A percentile compares a stretch with the other conserved stretches of the same genome.
phyloP scores from a whole-genome alignment of 768 basidiomycete genomes.

The Tubosaeta brunneosetosa region DNA sequence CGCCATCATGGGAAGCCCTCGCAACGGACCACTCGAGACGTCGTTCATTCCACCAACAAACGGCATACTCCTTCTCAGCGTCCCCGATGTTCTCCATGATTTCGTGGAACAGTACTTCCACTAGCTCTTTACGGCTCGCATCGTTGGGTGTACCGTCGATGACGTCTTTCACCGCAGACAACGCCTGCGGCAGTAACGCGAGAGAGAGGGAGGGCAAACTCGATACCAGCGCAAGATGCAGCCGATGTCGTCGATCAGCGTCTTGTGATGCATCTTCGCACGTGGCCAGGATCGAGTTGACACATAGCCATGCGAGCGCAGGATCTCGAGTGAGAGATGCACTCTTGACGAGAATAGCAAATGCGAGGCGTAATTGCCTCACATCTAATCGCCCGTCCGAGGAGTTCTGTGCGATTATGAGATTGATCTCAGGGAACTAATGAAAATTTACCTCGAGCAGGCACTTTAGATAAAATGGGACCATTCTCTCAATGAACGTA shows the following conservation, averaged over 20 bases:
- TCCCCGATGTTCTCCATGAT: conserved; percentile 64
- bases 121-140: conserved; percentile 40
- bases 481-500: conserved; percentile 49
- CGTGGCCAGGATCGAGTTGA: conserved; percentile 49
- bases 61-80: conserved; percentile 58
- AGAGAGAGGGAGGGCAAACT: conserved; percentile 60
- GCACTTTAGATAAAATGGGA: conserved; percentile 70
- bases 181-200: conserved; percentile 47
- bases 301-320: conserved; percentile 65
- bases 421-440: not conserved
- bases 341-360: conserved; percentile 61
- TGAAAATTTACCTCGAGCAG: conserved; percentile 59
- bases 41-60: conserved; percentile 71
- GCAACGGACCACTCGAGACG: conserved; percentile 18
- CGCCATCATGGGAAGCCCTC: not conserved
- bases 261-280: conserved; percentile 32
- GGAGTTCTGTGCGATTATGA: conserved; percentile 48
- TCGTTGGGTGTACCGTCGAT: conserved; percentile 31
- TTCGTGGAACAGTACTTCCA: conserved; percentile 57
- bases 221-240: conserved; percentile 64
- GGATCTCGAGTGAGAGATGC: conserved; percentile 42
- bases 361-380: conserved; percentile 69
- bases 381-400: conserved; percentile 54
- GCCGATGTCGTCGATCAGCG: conserved; percentile 40
- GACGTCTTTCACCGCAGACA: conserved; percentile 43